phyloP scores from a whole-genome alignment of 768 basidiomycete species.

The Clathrus columnatus region DNA sequence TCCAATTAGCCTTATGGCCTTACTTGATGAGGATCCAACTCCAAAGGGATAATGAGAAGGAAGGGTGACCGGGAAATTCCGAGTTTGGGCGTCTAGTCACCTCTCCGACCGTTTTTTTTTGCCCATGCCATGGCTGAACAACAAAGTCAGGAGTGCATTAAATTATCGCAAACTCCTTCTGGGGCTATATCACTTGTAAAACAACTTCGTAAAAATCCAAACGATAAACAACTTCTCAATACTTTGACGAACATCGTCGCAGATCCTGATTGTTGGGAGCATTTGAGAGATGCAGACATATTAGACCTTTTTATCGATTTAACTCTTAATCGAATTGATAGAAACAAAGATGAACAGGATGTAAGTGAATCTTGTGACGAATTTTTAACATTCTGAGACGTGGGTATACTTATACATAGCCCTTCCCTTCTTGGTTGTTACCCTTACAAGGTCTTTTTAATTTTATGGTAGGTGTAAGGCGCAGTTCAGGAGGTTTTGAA shows the following conservation, averaged over 20 bases:
- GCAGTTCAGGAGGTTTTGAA: background rate
- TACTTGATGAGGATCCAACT: no score
- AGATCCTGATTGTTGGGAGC: slow-evolving; percentile 1
- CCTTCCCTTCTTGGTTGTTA: slow-evolving; percentile 3
- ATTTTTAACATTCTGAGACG: background rate
- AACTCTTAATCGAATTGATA: background rate
- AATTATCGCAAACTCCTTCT: slow-evolving; percentile 1
- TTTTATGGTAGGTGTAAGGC: slow-evolving; percentile 4
- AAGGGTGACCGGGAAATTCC: no score
- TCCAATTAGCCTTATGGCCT: no score
- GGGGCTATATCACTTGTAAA: background rate
- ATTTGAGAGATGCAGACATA: slow-evolving; percentile 2
- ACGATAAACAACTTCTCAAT: background rate
- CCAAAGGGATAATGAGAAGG: no score
- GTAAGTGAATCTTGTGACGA: background rate
- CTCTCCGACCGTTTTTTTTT: no score
- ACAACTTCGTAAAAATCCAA: background rate
- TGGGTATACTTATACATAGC: background rate
- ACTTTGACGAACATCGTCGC: background rate
- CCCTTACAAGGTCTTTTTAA: slow-evolving; percentile 8
- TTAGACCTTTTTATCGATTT: slow-evolving; percentile 2
- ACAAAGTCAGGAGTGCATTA: background rate
- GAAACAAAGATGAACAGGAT: background rate
- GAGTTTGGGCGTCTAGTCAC: no score
- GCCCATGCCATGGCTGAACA: no score